Conservation (phyloP, 1,284 basidiomycete species). For the Kwoniella shivajii region DNA sequence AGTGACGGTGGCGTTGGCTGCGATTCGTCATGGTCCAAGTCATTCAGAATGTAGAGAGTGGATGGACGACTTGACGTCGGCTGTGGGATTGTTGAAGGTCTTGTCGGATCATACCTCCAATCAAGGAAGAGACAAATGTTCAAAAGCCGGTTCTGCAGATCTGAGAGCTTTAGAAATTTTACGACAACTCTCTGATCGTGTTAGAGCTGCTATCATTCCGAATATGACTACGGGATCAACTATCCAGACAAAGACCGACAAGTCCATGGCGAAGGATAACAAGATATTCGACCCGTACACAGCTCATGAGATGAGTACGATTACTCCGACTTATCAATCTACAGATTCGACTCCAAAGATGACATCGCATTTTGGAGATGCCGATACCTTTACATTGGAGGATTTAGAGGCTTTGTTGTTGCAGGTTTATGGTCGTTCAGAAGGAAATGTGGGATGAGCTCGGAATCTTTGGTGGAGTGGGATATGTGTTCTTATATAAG, state of each 20-base stretch:
- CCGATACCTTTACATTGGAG: conserved; percentile 8
- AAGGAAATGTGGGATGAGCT: background rate
- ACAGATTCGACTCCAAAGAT: background rate
- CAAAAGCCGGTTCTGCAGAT: background rate
- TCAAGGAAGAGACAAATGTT: background rate
- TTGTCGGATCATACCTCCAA: background rate
- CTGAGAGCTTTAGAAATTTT: conserved; percentile 4
- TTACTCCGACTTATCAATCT: background rate
- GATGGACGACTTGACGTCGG: conserved; percentile 5
- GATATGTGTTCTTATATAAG: too few relatives aligned
- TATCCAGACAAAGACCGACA: background rate
- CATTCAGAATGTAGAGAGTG: background rate
- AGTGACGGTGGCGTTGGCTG: background rate
- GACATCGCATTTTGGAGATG: background rate
- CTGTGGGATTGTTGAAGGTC: conserved; percentile 3
- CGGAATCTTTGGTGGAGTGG: too few relatives aligned
- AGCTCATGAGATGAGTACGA: background rate
- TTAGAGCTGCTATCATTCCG: background rate
- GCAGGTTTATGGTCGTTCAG: conserved; percentile 2
- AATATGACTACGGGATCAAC: background rate
- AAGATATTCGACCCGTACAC: conserved; percentile 7
- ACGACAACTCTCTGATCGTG: background rate
- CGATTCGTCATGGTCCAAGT: background rate
- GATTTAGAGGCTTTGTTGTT: conserved; percentile 7
- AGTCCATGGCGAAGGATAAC: background rate